Base-by-base conservation (phyloP, 2,329 filamentous ascomycete genomes). In the Fusarium sp. region DNA sequence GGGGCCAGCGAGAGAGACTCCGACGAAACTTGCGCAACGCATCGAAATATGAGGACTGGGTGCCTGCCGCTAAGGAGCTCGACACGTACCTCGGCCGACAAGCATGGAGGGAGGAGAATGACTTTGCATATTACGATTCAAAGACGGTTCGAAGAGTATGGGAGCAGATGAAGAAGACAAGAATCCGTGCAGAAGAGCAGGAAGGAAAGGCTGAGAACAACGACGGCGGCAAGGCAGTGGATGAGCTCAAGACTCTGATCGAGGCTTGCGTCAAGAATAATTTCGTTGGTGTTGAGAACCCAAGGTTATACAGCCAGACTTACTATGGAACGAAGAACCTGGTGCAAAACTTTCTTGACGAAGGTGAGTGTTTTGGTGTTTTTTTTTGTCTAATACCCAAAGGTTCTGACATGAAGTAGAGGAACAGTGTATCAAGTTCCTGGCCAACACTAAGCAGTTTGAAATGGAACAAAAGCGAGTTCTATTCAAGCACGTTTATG, bases 241-340 rank as follows among this genome's bases (percentile, higher is more conserved):
- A 94, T 61, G 92, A 95, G 50, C 81, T 99, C 50, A 89, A 88
- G 60, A 83, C 84, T 1, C 77, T 98, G 56, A 80, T 96, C 17
- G 92, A 97, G 78, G 92, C 91, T 13, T 98, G 93, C 73, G 90
- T 97, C 68, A 99, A 97, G 83, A 96, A 93, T 76, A 98, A 99
- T 72, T 99, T 98, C 76, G 92, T 92, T 15, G 95, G 95, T 0
- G 88, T 97, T 13, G 95, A 99, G 75, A 98, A 97, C 70, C 88
- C 94, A 9, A 85, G 92, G 50, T 78, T 99, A n/a, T 99, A 99
- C 74, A 96, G 92, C 70, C 93, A 98, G 78, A 96, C 94, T 4
- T 99, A 99, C 73, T 97, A 93, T 68, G 95, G 95, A 29, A 98
- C 95, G n/a, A 99, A 99, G 76, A 87, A 95, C 59, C 77, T 97